Conservation (phyloP, 129 eudicot species). For the Lactuca saligna region DNA sequence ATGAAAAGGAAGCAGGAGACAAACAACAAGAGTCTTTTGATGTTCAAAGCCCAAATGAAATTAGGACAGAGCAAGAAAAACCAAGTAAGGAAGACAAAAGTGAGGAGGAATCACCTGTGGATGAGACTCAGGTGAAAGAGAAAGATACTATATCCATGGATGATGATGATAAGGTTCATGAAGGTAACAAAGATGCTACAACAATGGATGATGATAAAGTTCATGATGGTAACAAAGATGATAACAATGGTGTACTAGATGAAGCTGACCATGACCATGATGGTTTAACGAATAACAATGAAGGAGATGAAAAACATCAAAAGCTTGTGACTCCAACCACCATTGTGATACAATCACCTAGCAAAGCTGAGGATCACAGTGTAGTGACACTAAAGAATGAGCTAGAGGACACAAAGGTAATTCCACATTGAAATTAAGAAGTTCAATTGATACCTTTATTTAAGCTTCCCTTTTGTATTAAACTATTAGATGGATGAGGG, state of each 20-base stretch:
- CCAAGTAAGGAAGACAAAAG: conserved; percentile 8
- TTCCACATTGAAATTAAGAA: conserved; percentile 8
- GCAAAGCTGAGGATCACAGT: conserved; percentile 36
- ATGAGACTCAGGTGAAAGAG: conserved; percentile 31
- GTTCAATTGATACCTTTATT: conserved; percentile 10
- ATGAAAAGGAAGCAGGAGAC: conserved; percentile 23
- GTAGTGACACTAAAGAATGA: conserved; percentile 34
- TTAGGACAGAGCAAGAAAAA: conserved; percentile 27
- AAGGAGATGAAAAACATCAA: conserved; percentile 36
- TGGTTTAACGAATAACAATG: conserved; percentile 19
- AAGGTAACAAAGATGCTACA: conserved; percentile 18
- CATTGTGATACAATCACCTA: conserved; percentile 33
- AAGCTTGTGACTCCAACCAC: conserved; percentile 37
- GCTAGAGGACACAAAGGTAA: conserved; percentile 41
- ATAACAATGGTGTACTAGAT: conserved; percentile 22
- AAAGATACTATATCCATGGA: conserved; percentile 11
- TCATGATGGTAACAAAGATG: conserved; percentile 18
- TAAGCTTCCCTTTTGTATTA: background rate
- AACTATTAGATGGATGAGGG: conserved; percentile 60
- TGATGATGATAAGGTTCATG: conserved; percentile 25
- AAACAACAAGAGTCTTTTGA: conserved; percentile 26
- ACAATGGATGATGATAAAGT: conserved; percentile 15
- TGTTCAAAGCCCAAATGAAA: conserved; percentile 22
- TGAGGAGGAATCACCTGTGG: conserved; percentile 27
- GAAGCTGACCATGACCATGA: conserved; percentile 26